Evolutionary conservation across 306 rosid genomes (phyloP), one percentile per base, ranked within the genome.

Genomic region (Casuarina glauca): DNA sequence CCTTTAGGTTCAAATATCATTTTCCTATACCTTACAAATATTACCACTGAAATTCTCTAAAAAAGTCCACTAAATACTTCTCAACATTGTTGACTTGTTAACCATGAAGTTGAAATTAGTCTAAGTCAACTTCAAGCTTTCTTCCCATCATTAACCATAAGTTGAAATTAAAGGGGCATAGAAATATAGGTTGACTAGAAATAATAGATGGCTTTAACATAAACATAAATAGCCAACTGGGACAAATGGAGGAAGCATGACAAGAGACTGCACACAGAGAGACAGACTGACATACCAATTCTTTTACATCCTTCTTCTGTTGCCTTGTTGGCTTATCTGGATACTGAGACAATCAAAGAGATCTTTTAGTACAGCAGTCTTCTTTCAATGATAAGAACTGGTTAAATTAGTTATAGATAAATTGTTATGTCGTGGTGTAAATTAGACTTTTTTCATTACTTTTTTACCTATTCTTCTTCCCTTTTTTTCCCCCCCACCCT

Each of bases 311-410:
- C 89, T 84, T 92, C 93, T 92, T 92, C 89, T 94, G 98, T 70
- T 90, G 98, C 90, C 98, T 89, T 63, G 98, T 87, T 72, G 98
- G 98, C 57, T 90, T 91, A 79, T 90, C 97, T 57, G 97, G 98
- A 87, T 90, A 90, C 98, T 94, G 89, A 81, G 82, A 81, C 53
- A 32, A 70, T 54, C 57, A 72, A 84, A 5, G 50, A 76, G 32
- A 63, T 62, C 48, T 58, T 48, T 73, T 48, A 39, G 70, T 38
- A 74, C 76, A 19, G 20, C 60, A 74, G 60, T 48, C n/a, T 57
- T 26, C 74, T 42, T 71, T 43, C 52, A 49, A 76, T 53, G 8
- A n/a, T 12, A 53, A 76, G 64, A 53, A 32, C 12, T 17, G 20
- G 15, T 45, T 32, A 43, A 73, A 71, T 26, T 62, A 62, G 49